Conservation (phyloP, 352 stramenopile species). For the Aphanomyces stellatus region DNA sequence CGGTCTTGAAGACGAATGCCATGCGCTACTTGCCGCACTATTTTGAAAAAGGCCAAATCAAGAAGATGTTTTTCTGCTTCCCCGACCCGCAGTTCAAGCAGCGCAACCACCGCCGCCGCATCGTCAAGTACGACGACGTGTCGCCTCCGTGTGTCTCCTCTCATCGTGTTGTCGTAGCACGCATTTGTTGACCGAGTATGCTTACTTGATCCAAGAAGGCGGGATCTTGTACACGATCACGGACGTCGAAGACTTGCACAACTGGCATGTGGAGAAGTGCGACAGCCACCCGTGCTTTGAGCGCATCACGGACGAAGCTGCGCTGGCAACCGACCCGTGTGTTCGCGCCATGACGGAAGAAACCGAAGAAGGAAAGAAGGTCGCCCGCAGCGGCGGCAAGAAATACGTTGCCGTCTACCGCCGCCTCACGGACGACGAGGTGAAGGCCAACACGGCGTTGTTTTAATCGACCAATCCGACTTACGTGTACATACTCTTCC, state of each 20-base stretch:
- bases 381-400: slow-evolving; percentile 81
- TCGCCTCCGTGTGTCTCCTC: not conserved
- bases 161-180: slow-evolving; percentile 39
- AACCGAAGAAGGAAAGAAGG: slow-evolving; percentile 99
- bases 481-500: too few species aligned
- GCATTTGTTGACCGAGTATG: slow-evolving; percentile 95
- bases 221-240: slow-evolving; percentile 98
- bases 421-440: slow-evolving; percentile 49
- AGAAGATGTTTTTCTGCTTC: slow-evolving; percentile 99
- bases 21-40: slow-evolving; percentile 90
- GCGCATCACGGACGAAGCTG: slow-evolving; percentile 76
- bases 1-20: slow-evolving; percentile 92
- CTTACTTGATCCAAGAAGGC: slow-evolving; percentile 88
- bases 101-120: slow-evolving; percentile 94
- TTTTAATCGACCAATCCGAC: slow-evolving; percentile 10
- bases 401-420: slow-evolving; percentile 85
- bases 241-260: slow-evolving; percentile 96
- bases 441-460: slow-evolving; percentile 22
- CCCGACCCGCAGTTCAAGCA: slow-evolving; percentile 99
- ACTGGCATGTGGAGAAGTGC: slow-evolving; percentile 96
- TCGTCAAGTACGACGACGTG: slow-evolving; percentile 61
- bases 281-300: slow-evolving; percentile 91
- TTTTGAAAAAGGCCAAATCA: slow-evolving; percentile 80
- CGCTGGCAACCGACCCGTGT: slow-evolving; percentile 88
- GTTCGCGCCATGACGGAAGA: slow-evolving; percentile 93